Conservation (phyloP, 805 yeast species). For the Zygosaccharomyces bisporus region DNA sequence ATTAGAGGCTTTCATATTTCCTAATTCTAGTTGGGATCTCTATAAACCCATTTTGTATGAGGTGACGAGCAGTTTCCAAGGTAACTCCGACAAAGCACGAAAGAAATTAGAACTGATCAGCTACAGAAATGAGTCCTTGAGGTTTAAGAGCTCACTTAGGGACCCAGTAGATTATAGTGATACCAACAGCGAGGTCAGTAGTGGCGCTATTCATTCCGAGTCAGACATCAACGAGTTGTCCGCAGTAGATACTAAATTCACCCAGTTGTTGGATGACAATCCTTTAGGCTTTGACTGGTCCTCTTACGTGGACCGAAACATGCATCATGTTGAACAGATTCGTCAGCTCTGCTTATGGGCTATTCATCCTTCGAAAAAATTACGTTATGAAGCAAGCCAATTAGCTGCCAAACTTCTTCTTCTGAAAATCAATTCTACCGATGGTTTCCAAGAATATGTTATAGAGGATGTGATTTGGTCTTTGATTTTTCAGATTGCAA, state of each 20-base stretch:
- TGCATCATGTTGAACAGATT: conserved; percentile 23
- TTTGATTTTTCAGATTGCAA: conserved; percentile 38
- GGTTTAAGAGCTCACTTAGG: conserved; percentile 42
- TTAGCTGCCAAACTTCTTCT: conserved; percentile 31
- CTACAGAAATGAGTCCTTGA: conserved; percentile 67
- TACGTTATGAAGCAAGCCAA: conserved; percentile 33
- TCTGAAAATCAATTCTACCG: conserved; percentile 28
- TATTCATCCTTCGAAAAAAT: conserved; percentile 29
- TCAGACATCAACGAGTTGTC: conserved; percentile 31
- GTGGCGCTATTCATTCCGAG: conserved; percentile 34
- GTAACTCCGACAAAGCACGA: conserved; percentile 34
- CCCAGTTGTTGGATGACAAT: conserved; percentile 28
- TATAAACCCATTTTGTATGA: conserved; percentile 48
- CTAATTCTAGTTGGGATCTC: conserved; percentile 54
- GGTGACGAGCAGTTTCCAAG: conserved; percentile 18
- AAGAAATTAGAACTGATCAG: conserved; percentile 58
- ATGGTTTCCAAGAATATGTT: conserved; percentile 33
- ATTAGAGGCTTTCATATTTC: conserved; percentile 57
- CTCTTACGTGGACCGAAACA: conserved; percentile 29
- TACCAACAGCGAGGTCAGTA: conserved; percentile 14
- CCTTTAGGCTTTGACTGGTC: conserved; percentile 34
- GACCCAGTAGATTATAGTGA: conserved; percentile 39
- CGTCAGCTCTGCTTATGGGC: conserved; percentile 34
- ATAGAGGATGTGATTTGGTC: conserved; percentile 38
- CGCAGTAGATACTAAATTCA: conserved; percentile 25